Conservation (phyloP, 208 protist genomes). For the Acanthamoeba culbertsoni region DNA sequence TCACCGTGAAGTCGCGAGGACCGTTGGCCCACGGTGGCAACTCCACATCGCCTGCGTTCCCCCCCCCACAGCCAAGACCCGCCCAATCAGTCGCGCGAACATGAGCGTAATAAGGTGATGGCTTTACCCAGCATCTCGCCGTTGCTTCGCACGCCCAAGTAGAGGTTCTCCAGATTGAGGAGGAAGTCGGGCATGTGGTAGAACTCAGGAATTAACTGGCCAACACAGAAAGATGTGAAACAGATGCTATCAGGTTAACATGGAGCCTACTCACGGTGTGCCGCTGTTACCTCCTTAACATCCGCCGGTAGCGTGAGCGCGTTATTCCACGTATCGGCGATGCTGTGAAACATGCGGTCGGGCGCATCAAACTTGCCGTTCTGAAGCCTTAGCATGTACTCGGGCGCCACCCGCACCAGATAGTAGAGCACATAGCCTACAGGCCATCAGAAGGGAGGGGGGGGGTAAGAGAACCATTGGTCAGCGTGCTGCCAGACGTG, state of each 20-base stretch:
- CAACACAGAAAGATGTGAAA: neutral
- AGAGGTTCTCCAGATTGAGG: slow-evolving; percentile 70
- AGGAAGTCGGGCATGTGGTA: slow-evolving; percentile 80
- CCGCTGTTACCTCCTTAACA: slow-evolving; percentile 92
- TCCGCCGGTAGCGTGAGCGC: slow-evolving; percentile 81
- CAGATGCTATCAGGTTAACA: too few relatives aligned
- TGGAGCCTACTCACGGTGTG: too few relatives aligned
- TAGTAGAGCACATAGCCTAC: slow-evolving; percentile 93
- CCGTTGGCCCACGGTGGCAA: slow-evolving; percentile 95
- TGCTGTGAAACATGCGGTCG: slow-evolving; percentile 90
- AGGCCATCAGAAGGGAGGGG: neutral
- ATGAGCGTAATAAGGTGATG: slow-evolving; percentile 67
- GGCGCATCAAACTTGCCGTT: slow-evolving; percentile 91
- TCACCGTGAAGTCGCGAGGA: slow-evolving; percentile 89
- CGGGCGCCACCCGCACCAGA: slow-evolving; percentile 87
- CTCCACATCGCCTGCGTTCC: slow-evolving; percentile 85
- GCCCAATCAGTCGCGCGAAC: too few relatives aligned
- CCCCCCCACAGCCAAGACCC: too few relatives aligned
- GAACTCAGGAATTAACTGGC: slow-evolving; percentile 90
- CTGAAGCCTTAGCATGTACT: slow-evolving; percentile 89
- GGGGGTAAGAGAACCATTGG: neutral
- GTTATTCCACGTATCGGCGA: slow-evolving; percentile 87
- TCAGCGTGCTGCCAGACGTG: too few relatives aligned
- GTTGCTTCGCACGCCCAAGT: slow-evolving; percentile 72
- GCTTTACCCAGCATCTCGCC: neutral